Evolutionary conservation across 2,329 filamentous ascomycete species (phyloP), one percentile per base, ranked within the genome.

Genomic region (Pseudogymnoascus sp.): DNA sequence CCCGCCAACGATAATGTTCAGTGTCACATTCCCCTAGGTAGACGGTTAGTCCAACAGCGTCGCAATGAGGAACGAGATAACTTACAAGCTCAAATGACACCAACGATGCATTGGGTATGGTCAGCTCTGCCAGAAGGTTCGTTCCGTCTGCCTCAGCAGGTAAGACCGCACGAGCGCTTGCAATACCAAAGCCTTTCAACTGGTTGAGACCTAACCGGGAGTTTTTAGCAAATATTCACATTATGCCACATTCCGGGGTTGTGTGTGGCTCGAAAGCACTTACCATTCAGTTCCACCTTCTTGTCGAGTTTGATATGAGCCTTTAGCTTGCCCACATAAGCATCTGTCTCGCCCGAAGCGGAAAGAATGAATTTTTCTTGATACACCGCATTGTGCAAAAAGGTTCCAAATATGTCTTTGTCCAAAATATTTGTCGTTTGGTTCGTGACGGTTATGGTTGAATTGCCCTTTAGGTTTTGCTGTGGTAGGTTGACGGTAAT

Each of bases 1-100:
- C n/a, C 75, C 70, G 3, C 75, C 76, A 0, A 73, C 74, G 59
- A 73, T 66, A 16, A 80, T 59, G 43, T 78, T 76, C 14, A 79
- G 72, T 0, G 75, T 76, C n/a, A 80, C 58, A 65, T 80, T 76
- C 9, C 78, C 78, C 1, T 54, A 12, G 2, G 18, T 12, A 18
- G 11, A 54, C 8, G n/a, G 43, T 54, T 54, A 54, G 8, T 54
- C 43, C 30, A 30, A 54, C 8, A 11, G 8, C 43, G n/a, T 25
- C 20, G 4, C 9, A 54, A 6, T 18, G 2, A 12, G n/a, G 25
- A 54, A 4, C 25, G 18, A 11, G 43, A 18, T 18, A 0, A 18
- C 25, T 7, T 54, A 54, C 43, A 16, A 54, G 25, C 12, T 54
- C 43, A 18, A 54, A 54, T 12, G 43, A 54, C 7, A 54, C 43